phyloP scores from a whole-genome alignment of 306 rosid species.

The Abrus pulchellus region DNA sequence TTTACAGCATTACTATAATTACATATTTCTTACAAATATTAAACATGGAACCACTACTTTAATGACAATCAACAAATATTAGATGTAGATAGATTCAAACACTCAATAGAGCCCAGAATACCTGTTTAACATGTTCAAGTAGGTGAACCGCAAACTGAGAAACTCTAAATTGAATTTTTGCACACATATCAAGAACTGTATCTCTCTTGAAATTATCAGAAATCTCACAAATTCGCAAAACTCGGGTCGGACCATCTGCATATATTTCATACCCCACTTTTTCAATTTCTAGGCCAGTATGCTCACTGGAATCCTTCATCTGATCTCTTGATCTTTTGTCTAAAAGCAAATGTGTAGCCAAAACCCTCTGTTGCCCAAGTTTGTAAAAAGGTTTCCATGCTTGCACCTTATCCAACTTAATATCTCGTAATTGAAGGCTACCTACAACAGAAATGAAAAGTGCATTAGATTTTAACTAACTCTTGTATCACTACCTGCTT shows the following conservation, averaged over 20 bases:
- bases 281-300: slow-evolving; percentile 59
- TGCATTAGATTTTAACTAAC: slow-evolving; percentile 35
- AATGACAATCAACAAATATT: slow-evolving; percentile 8
- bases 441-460: slow-evolving; percentile 61
- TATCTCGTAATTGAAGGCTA: slow-evolving; percentile 74
- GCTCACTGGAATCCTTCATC: slow-evolving; percentile 46
- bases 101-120: slow-evolving; percentile 49
- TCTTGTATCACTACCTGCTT: slow-evolving; percentile 9
- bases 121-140: slow-evolving; percentile 82
- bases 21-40: background rate
- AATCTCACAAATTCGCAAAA: slow-evolving; percentile 81
- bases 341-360: slow-evolving; percentile 62
- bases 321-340: slow-evolving; percentile 57
- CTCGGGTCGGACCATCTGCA: slow-evolving; percentile 95
- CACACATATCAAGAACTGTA: slow-evolving; percentile 52
- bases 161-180: slow-evolving; percentile 78
- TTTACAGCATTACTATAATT: no score
- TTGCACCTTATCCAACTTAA: slow-evolving; percentile 90
- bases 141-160: slow-evolving; percentile 73
- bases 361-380: slow-evolving; percentile 62
- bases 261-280: slow-evolving; percentile 89
- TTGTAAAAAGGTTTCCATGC: slow-evolving; percentile 85
- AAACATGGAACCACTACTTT: slow-evolving; percentile 33
- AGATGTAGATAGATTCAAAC: slow-evolving; percentile 37
- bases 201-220: slow-evolving; percentile 68